These are phyloP conservation scores for Meyerozyma sp. DNA, from an alignment of 1,139 yeast genomes.

Conservation along the genomic window DNA sequence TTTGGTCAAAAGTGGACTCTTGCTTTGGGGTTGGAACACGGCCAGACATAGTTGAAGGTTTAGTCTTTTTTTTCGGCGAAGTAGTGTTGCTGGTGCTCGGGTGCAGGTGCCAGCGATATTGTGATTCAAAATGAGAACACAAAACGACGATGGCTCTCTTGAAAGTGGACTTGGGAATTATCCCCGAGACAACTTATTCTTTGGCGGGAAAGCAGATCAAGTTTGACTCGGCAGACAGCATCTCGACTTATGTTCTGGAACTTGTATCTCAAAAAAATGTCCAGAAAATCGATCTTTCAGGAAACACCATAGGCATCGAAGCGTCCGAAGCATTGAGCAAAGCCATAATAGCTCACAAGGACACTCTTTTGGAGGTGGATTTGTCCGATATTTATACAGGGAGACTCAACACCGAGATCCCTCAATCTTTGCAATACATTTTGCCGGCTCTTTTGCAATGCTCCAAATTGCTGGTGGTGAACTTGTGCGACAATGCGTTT, in stretches of 20 bases:
- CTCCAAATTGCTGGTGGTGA: conserved; percentile 63
- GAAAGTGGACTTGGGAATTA: conserved; percentile 24
- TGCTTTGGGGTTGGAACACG: conserved; percentile 14
- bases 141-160: conserved; percentile 17
- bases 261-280: conserved; percentile 35
- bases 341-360: conserved; percentile 46
- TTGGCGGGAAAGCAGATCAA: conserved; percentile 75
- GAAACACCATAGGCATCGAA: conserved; percentile 90
- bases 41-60: conserved; percentile 11
- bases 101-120: background rate
- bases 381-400: conserved; percentile 94
- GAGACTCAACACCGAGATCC: conserved; percentile 90
- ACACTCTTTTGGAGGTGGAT: conserved; percentile 59
- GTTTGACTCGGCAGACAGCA: conserved; percentile 68
- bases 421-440: conserved; percentile 67
- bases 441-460: conserved; percentile 70
- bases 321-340: conserved; percentile 73
- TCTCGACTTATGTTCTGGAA: conserved; percentile 57
- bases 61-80: background rate
- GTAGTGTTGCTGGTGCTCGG: background rate
- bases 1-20: conserved; percentile 42
- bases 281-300: conserved; percentile 71
- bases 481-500: conserved; percentile 92
- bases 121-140: background rate
- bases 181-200: conserved; percentile 40